Evolutionary conservation across 495 filamentous ascomycete species (phyloP).

Genomic region (Penicillium arizonense): DNA sequence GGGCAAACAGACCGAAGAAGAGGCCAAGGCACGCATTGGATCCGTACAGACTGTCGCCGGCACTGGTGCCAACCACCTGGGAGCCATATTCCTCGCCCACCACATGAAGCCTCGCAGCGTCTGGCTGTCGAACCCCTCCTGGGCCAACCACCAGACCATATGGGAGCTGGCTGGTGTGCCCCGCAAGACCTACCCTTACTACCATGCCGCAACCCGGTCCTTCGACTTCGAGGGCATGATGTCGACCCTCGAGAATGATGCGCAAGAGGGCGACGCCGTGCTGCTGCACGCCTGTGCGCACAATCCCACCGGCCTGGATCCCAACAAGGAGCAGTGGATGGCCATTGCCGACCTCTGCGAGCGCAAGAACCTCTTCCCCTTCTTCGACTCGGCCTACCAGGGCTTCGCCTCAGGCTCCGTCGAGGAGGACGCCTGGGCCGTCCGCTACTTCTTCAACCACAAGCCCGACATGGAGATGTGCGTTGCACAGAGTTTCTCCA

Average conservation of each 20-base stretch:
- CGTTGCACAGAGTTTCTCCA: slow-evolving; percentile 53
- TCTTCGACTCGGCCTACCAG: slow-evolving; percentile 58
- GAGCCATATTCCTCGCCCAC: slow-evolving; percentile 75
- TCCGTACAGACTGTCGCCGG: slow-evolving; percentile 81
- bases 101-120: slow-evolving; percentile 46
- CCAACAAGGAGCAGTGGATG: slow-evolving; percentile 52
- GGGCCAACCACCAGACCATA: slow-evolving; percentile 50
- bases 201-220: slow-evolving; percentile 41
- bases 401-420: slow-evolving; percentile 55
- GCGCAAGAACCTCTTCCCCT: slow-evolving; percentile 51
- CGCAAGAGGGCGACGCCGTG: slow-evolving; percentile 42
- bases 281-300: slow-evolving; percentile 55
- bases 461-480: slow-evolving; percentile 51
- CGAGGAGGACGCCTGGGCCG: slow-evolving; percentile 53
- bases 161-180: slow-evolving; percentile 45
- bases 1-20: slow-evolving; percentile 23
- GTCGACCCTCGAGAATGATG: slow-evolving; percentile 39
- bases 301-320: slow-evolving; percentile 56
- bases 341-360: slow-evolving; percentile 50
- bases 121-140: slow-evolving; percentile 50
- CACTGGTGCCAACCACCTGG: slow-evolving; percentile 86
- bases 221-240: slow-evolving; percentile 50
- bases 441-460: slow-evolving; percentile 51
- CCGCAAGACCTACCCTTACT: slow-evolving; percentile 51
- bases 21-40: slow-evolving; percentile 38